Evolutionary conservation across 139 green algal genomes (phyloP).

Genomic region (Micractinium conductrix): DNA sequence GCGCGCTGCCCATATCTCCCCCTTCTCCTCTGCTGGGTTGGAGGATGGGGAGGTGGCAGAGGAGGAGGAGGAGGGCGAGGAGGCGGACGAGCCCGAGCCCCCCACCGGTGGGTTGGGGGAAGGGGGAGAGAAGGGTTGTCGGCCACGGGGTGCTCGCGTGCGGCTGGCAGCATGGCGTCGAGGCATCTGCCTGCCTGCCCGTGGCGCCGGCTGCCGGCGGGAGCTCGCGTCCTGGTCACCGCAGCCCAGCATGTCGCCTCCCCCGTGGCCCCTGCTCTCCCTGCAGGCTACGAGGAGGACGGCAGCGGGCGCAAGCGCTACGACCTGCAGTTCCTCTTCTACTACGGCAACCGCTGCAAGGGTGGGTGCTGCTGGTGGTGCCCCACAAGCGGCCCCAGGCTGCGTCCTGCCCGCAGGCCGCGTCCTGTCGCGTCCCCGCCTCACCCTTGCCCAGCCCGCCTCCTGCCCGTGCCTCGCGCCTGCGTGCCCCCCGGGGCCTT

Average conservation of each 20-base stretch:
- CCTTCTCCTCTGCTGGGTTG: constrained; percentile 14
- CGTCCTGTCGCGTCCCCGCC: no score
- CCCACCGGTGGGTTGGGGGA: constrained; percentile 16
- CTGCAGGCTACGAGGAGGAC: constrained; percentile 9
- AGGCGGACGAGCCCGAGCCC: constrained; percentile 23
- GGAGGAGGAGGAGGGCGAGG: constrained; percentile 20
- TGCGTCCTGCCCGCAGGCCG: no score
- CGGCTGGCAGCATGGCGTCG: background rate
- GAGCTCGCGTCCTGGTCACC: background rate
- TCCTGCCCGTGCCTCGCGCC: no score
- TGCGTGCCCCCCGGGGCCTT: no score
- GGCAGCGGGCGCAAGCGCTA: constrained; percentile 40
- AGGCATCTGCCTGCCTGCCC: no score
- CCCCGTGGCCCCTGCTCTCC: background rate
- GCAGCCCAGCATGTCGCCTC: background rate
- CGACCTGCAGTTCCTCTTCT: constrained; percentile 26
- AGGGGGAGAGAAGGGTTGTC: background rate
- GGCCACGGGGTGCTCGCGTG: background rate
- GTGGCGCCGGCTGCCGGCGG: no score
- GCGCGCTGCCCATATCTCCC: background rate
- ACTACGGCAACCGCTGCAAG: constrained; percentile 26
- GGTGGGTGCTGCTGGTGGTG: constrained; percentile 2
- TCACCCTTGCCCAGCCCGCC: no score
- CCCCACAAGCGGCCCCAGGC: no score
- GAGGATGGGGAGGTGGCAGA: constrained; percentile 11